A percentile compares a stretch with the other conserved stretches of the same genome.
Conservation (phyloP, 306 rosid genomes). For the Canavalia gladiata region DNA sequence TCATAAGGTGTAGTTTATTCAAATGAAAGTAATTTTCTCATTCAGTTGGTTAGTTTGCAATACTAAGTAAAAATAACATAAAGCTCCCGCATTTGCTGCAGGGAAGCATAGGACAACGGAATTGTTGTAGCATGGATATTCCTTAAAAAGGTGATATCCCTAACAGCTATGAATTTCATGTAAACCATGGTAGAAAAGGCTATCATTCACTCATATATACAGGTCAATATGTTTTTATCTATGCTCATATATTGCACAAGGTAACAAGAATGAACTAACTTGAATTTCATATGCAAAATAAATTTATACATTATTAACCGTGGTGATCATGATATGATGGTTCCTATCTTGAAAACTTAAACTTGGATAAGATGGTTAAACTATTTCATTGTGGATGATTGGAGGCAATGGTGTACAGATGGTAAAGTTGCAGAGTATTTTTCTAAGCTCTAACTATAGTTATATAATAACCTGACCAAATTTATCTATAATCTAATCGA, state of each 20-base stretch:
- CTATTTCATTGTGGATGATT: conserved; percentile 70
- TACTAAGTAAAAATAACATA: background rate
- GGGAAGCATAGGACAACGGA: conserved; percentile 73
- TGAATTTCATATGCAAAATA: background rate
- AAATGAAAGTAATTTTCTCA: background rate
- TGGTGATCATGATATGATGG: conserved; percentile 65
- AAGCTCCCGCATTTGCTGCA: conserved; percentile 38
- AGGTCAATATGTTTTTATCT: conserved; percentile 49
- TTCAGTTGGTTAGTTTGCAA: background rate
- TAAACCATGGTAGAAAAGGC: conserved; percentile 64
- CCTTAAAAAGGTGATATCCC: background rate
- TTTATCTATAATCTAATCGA: background rate
- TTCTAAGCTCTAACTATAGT: background rate
- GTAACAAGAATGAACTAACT: background rate
- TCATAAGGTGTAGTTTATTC: conserved; percentile 50
- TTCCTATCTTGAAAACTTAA: conserved; percentile 62
- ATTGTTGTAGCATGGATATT: conserved; percentile 44
- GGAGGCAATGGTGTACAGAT: conserved; percentile 72
- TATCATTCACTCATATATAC: conserved; percentile 64
- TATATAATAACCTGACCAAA: background rate
- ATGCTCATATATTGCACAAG: background rate
- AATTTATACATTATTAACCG: conserved; percentile 42
- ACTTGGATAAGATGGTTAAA: conserved; percentile 78
- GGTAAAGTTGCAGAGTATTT: conserved; percentile 72
- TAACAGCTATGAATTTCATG: conserved; percentile 53